Base-by-base conservation (phyloP, 2,329 filamentous ascomycete species). In the Lasiodiplodia gonubiensis region DNA sequence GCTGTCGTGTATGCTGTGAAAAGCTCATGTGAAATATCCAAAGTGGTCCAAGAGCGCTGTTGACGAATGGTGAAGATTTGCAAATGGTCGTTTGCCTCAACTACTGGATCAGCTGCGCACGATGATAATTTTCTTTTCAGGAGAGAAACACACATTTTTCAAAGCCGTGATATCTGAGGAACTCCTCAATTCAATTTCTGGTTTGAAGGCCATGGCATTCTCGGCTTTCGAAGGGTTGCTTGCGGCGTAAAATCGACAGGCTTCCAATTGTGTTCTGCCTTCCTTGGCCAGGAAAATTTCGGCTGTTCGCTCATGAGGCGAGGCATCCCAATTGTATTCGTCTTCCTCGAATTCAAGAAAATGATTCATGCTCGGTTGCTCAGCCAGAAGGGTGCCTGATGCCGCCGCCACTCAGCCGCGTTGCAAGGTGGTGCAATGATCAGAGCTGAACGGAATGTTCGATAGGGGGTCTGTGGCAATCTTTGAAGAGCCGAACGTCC, bases 41-140 rank as follows among this genome's bases (percentile, higher is more conserved):
- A 35, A 21, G 63, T 65, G 1, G 68, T 53, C 68, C 68, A 70
- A 3, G 67, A 67, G 23, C 64, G 63, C 35, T 64, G 42, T 33
- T 70, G 68, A 3, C 64, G 63, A 6, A 70, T 53, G 14, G 21
- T 54, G 37, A 64, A 70, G 2, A 70, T 33, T 55, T 65, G 63
- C 2, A 65, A 21, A 5, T 11, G 10, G n/a, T 64, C 60, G 27
- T 64, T 42, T 6, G 30, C 33, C n/a, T 37, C 21, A 16, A 52
- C 3, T 42, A 3, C 3, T 14, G 6, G 16, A 18, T 39, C 37
- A 37, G 35, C 12, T 4, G 4, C 12, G 3, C 7, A 2, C 35
- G 12, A 37, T 35, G 33, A 7, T 5, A 5, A 5, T 27, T 27
- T 2, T 37, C 7, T 37, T 7, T 37, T 35, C 33, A 4, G 10